A percentile compares a stretch with the other conserved stretches of the same genome.
Evolutionary conservation across 176 grass and related monocot species (phyloP).

Genomic region (Aechmea fasciata): DNA sequence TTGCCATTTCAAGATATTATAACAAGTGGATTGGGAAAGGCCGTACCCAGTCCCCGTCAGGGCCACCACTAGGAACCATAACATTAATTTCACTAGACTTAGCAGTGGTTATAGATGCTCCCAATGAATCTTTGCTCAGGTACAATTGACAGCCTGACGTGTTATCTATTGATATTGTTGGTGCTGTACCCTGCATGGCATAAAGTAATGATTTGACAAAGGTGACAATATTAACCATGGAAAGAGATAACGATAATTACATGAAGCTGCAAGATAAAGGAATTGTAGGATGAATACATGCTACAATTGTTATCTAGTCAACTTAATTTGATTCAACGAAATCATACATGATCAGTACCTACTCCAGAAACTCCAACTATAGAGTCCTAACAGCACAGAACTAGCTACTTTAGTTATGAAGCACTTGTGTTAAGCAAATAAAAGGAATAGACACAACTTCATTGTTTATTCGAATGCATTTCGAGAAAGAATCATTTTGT

Average conservation of each 20-base stretch:
- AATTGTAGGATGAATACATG: too few species aligned
- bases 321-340: not conserved
- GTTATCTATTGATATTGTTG: slow-evolving; percentile 91
- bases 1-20: not conserved
- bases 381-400: not conserved
- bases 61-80: slow-evolving; percentile 46
- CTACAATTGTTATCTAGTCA: too few species aligned
- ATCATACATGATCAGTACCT: not conserved
- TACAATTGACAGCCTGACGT: slow-evolving; percentile 95
- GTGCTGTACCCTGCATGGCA: slow-evolving; percentile 60
- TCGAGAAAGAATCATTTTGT: too few species aligned
- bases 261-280: not conserved
- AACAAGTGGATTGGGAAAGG: not conserved
- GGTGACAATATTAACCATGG: slow-evolving; percentile 1
- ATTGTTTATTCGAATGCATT: too few species aligned
- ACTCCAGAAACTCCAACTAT: not conserved
- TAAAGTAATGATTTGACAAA: not conserved
- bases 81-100: slow-evolving; percentile 99
- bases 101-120: slow-evolving; percentile 78
- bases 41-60: slow-evolving; percentile 83
- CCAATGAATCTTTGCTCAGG: slow-evolving; percentile 66
- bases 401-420: not conserved
- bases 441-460: too few species aligned
- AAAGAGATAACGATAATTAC: not conserved
- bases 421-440: too few species aligned